Percentiles rank a stretch among this genome's conserved stretches.
Evolutionary conservation across 441 rosid species (phyloP).

Genomic region (Euphorbia corollata): DNA sequence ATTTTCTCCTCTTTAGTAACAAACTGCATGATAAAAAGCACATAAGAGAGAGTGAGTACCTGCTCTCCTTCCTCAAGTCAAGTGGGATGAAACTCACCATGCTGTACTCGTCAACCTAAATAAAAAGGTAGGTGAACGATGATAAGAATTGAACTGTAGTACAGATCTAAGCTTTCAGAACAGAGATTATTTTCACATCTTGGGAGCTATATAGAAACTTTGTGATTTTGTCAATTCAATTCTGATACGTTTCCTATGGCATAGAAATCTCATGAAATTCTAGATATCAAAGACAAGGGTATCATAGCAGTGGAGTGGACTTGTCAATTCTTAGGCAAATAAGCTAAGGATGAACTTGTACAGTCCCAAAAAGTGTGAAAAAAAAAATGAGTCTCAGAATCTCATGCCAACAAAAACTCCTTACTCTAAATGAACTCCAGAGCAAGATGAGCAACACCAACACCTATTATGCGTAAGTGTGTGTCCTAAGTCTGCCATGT

Average conservation of each 20-base stretch:
- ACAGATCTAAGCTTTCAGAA: background rate
- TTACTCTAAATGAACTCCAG: background rate
- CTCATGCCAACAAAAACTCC: background rate
- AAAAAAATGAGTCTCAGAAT: background rate
- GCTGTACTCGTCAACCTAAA: slow-evolving; percentile 67
- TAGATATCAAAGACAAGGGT: background rate
- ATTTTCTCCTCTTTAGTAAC: too few species aligned
- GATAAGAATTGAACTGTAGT: background rate
- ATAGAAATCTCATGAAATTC: background rate
- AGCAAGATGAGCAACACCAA: background rate
- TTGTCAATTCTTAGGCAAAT: background rate
- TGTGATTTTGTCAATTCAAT: background rate
- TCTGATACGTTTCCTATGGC: background rate
- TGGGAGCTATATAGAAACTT: background rate
- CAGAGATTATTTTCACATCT: background rate
- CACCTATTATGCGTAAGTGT: background rate
- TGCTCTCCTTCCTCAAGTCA: slow-evolving; percentile 64
- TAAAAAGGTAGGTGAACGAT: background rate
- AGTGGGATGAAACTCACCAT: slow-evolving; percentile 79
- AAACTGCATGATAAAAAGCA: too few species aligned
- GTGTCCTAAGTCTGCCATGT: background rate
- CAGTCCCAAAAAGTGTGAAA: background rate
- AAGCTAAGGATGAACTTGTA: background rate
- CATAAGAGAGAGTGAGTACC: slow-evolving; percentile 28
- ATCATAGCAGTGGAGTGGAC: background rate